Evolutionary conservation across 345 rosid genomes (phyloP).

Genomic region (Lumnitzera littorea): DNA sequence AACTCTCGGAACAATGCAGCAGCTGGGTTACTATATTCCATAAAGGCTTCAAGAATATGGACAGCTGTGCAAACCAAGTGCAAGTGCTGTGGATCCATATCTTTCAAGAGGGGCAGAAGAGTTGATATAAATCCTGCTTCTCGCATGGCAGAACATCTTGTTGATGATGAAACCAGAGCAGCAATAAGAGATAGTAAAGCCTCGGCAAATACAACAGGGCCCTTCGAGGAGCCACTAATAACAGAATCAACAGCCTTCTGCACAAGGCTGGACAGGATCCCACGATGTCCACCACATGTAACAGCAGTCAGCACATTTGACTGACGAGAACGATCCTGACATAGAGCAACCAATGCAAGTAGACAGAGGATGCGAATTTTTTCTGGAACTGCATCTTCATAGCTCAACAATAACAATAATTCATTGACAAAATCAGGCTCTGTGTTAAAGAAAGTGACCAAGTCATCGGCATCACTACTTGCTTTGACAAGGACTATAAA

Average conservation of each 20-base stretch:
- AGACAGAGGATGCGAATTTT: constrained; percentile 70
- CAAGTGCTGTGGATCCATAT: constrained; percentile 85
- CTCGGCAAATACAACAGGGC: constrained; percentile 84
- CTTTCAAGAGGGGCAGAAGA: constrained; percentile 88
- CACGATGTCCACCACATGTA: constrained; percentile 86
- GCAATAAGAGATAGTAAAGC: constrained; percentile 86
- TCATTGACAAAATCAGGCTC: constrained; percentile 96
- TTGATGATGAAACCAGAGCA: constrained; percentile 81
- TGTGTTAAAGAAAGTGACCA: constrained; percentile 74
- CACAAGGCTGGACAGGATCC: constrained; percentile 85
- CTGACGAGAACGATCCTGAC: constrained; percentile 91
- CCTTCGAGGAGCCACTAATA: constrained; percentile 50
- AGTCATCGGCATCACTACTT: constrained; percentile 66
- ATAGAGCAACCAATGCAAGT: constrained; percentile 79
- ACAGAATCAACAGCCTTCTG: constrained; percentile 88
- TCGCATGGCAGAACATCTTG: constrained; percentile 91
- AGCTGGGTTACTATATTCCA: constrained; percentile 95
- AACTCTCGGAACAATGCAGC: constrained; percentile 88
- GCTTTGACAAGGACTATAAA: constrained; percentile 90
- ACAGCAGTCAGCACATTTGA: constrained; percentile 79
- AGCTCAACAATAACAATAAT: constrained; percentile 68
- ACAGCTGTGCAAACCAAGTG: constrained; percentile 88
- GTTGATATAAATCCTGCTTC: constrained; percentile 94
- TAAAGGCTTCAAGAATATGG: constrained; percentile 83
- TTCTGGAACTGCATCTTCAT: constrained; percentile 80